Percentiles rank a stretch among this genome's conserved stretches.
Conservation (phyloP, 2,329 filamentous ascomycete species). For the Phaeosphaeria sp. region DNA sequence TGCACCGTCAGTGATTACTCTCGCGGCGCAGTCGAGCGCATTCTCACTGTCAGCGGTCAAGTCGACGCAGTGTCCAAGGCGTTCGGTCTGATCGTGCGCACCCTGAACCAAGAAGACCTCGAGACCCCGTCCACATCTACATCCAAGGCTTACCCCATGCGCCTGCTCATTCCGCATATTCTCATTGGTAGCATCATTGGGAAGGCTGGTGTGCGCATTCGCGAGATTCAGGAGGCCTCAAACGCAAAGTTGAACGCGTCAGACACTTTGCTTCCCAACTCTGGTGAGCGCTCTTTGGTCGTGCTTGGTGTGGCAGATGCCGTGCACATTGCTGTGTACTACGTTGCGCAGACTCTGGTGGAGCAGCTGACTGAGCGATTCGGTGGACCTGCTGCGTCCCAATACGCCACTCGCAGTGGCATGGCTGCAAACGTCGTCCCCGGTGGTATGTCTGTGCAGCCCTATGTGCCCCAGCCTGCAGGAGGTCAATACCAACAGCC, state of each 20-base stretch:
- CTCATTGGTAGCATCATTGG: conserved; percentile 98
- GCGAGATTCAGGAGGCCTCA: conserved; percentile 97
- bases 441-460: conserved; percentile 98
- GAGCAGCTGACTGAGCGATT: conserved; percentile 98
- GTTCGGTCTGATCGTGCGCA: conserved; percentile 97
- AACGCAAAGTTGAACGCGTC: conserved; percentile 96
- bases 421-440: conserved; percentile 92
- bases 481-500: conserved; percentile 93
- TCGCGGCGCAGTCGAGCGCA: conserved; percentile 94
- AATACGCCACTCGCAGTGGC: conserved; percentile 93
- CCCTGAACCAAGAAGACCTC: conserved; percentile 94
- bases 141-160: conserved; percentile 96
- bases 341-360: conserved; percentile 95
- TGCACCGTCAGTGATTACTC: conserved; percentile 99
- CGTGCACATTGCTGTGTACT: conserved; percentile 98
- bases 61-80: conserved; percentile 98
- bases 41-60: conserved; percentile 93
- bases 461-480: conserved; percentile 91
- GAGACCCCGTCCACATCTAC: conserved; percentile 86
- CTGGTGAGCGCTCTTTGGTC: conserved; percentile 95
- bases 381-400: conserved; percentile 93
- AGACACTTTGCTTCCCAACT: conserved; percentile 90
- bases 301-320: conserved; percentile 98
- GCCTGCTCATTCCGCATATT: conserved; percentile 93
- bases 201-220: conserved; percentile 93